Evolutionary conservation across 306 rosid species (phyloP).

Genomic region (Quercus gilva): DNA sequence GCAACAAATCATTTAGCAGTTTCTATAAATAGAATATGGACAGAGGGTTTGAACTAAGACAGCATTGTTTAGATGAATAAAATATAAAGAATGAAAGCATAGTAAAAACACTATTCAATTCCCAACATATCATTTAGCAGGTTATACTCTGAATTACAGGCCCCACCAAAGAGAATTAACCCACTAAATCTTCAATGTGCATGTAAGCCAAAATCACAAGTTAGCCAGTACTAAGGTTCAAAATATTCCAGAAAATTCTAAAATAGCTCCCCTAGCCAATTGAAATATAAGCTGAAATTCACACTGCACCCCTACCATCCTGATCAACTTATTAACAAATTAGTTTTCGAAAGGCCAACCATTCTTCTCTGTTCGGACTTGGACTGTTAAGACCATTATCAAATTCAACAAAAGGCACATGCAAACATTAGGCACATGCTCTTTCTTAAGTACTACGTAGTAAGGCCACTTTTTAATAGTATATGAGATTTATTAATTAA

Average conservation of each 20-base stretch:
- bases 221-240: neutral
- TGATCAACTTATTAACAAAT: neutral
- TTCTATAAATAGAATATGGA: neutral
- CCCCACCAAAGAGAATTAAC: neutral
- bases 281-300: neutral
- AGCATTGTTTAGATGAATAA: neutral
- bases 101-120: neutral
- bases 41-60: neutral
- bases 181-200: neutral
- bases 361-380: neutral
- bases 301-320: neutral
- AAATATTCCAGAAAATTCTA: neutral
- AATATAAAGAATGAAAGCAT: neutral
- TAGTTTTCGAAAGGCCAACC: neutral
- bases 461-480: neutral
- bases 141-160: neutral
- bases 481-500: neutral
- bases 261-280: neutral
- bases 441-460: neutral
- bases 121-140: neutral
- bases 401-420: neutral
- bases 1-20: slow-evolving; percentile 14
- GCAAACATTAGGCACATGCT: neutral
- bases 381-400: neutral
- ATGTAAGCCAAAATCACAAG: neutral